Conservation (phyloP, 140 eudicot genomes). For the Flaveria floridana region DNA sequence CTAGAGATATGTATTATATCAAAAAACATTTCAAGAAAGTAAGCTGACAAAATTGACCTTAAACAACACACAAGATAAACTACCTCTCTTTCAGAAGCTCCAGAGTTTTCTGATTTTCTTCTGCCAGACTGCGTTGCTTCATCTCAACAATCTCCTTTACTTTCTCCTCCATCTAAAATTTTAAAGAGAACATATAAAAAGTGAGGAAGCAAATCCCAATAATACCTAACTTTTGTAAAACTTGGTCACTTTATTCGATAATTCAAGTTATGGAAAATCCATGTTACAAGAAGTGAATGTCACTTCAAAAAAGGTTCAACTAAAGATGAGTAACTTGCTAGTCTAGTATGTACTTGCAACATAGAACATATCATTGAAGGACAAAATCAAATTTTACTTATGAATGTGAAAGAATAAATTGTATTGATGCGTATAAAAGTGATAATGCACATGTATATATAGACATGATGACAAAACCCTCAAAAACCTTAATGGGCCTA, state of each 20-base stretch:
- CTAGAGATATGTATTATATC: background rate
- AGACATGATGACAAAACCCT: background rate
- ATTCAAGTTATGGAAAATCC: background rate
- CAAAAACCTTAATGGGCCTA: background rate
- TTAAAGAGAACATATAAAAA: background rate
- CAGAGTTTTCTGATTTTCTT: slow-evolving; percentile 88
- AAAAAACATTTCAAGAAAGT: background rate
- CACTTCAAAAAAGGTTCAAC: background rate
- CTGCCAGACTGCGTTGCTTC: slow-evolving; percentile 97
- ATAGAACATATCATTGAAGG: background rate
- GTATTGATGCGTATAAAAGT: background rate
- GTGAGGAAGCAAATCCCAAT: slow-evolving; percentile 19
- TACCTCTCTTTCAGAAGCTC: slow-evolving; percentile 94
- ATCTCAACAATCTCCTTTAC: slow-evolving; percentile 94
- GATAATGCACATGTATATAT: background rate
- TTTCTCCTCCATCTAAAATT: slow-evolving; percentile 89
- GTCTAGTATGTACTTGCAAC: background rate
- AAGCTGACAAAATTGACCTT: slow-evolving; percentile 5
- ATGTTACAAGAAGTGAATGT: slow-evolving; percentile 6
- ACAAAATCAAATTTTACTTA: background rate
- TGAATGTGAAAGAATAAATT: background rate
- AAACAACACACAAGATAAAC: slow-evolving; percentile 15
- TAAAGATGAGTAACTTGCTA: background rate
- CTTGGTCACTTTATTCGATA: slow-evolving; percentile 1
- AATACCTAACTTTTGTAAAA: slow-evolving; percentile 13